These are phyloP conservation scores for Cercospora janseana DNA, from an alignment of 2,329 filamentous ascomycete species.

Conservation along the genomic window DNA sequence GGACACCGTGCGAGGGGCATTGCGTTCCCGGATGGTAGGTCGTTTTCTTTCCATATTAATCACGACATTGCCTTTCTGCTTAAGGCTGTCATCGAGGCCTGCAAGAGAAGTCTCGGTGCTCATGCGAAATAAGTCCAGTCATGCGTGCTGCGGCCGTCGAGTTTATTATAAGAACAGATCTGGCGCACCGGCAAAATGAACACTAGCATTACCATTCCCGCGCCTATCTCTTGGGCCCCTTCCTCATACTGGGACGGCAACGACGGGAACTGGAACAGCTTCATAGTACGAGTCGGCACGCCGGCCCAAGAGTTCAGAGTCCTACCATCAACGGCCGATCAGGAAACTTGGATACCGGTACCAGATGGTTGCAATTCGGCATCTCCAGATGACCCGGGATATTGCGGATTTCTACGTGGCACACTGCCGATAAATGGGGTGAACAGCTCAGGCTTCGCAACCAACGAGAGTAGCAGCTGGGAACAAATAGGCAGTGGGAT, in stretches of 20 bases:
- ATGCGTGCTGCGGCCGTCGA: no score
- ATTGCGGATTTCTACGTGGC: conserved; percentile 15
- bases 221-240: conserved; percentile 8
- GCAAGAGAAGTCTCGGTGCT: no score
- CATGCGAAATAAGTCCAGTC: background rate
- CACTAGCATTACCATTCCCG: conserved; percentile 9
- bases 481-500: conserved; percentile 8
- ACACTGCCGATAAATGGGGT: conserved; percentile 11
- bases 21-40: background rate
- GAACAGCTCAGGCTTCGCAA: conserved; percentile 30
- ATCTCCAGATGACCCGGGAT: conserved; percentile 19
- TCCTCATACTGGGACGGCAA: conserved; percentile 26
- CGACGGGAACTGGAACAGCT: conserved; percentile 31
- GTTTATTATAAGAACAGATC: no score
- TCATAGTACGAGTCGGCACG: conserved; percentile 29
- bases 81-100: no score
- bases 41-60: background rate
- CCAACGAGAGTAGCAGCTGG: conserved; percentile 32
- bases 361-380: conserved; percentile 13
- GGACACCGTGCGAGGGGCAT: background rate
- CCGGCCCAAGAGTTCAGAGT: conserved; percentile 25
- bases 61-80: no score
- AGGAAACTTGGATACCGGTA: conserved; percentile 14
- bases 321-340: conserved; percentile 11
- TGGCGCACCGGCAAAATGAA: background rate